A percentile compares a stretch with the other conserved stretches of the same genome.
phyloP scores from a whole-genome alignment of 139 green algal genomes.

The Closterium sp. region DNA sequence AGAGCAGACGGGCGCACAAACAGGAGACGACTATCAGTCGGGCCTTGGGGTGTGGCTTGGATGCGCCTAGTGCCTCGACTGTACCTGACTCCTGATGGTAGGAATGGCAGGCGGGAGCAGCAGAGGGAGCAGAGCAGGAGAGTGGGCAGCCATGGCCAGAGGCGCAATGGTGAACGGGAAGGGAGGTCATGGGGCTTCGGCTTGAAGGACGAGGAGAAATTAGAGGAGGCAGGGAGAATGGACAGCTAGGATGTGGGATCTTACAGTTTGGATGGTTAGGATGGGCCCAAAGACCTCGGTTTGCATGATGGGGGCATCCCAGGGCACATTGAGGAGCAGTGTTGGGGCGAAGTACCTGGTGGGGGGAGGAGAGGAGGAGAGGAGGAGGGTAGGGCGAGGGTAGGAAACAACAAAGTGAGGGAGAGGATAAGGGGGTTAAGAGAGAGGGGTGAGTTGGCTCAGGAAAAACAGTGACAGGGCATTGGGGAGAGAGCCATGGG shows the following conservation, averaged over 20 bases:
- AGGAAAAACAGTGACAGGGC: no score
- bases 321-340: constrained; percentile 52
- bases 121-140: no score
- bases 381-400: not conserved
- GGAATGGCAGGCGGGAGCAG: no score
- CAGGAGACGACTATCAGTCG: no score
- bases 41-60: no score
- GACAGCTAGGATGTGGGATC: not conserved
- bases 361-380: not conserved
- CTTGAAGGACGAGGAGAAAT: not conserved
- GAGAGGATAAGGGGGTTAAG: no score
- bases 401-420: not conserved
- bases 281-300: constrained; percentile 63
- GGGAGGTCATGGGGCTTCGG: not conserved
- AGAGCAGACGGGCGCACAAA: no score
- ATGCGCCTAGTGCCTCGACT: no score
- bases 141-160: no score
- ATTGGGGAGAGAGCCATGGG: no score
- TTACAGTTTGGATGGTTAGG: constrained; percentile 49
- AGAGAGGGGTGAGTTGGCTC: no score
- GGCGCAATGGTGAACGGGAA: not conserved
- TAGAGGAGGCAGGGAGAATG: not conserved
- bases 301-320: constrained; percentile 45
- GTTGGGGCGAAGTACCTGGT: constrained; percentile 54
- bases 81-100: not conserved